Percentiles rank a stretch among this genome's conserved stretches.
phyloP scores from a whole-genome alignment of 148 eudicot genomes.

The Amaranthus hypochondriacus region DNA sequence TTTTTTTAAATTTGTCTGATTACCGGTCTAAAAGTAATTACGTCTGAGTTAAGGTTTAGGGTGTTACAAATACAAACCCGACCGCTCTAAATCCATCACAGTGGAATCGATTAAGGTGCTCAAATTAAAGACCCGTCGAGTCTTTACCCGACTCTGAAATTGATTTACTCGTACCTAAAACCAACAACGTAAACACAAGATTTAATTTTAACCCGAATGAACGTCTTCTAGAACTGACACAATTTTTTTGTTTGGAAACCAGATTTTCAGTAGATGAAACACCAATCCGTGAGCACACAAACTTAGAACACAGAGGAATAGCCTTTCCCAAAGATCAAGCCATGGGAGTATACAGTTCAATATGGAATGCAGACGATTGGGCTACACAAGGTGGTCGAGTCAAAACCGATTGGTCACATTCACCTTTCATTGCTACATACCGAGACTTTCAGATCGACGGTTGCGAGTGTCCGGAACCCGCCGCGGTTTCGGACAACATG shows the following conservation, averaged over 20 bases:
- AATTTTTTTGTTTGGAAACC: not conserved
- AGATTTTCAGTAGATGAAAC: constrained; percentile 79
- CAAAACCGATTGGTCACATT: constrained; percentile 77
- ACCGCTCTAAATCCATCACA: too few relatives aligned
- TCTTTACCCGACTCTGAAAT: too few relatives aligned
- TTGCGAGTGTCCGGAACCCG: constrained; percentile 53
- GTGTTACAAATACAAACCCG: too few relatives aligned
- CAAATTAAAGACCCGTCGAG: too few relatives aligned
- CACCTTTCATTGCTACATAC: constrained; percentile 73
- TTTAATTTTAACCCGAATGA: too few relatives aligned
- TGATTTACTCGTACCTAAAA: too few relatives aligned
- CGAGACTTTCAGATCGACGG: constrained; percentile 61
- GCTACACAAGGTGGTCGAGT: constrained; percentile 84
- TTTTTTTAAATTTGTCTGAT: too few relatives aligned
- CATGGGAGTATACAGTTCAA: constrained; percentile 86
- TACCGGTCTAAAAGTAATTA: too few relatives aligned
- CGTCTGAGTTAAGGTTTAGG: too few relatives aligned
- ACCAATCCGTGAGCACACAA: constrained; percentile 64
- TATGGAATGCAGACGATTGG: constrained; percentile 95
- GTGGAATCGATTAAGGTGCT: too few relatives aligned
- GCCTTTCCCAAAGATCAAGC: constrained; percentile 77
- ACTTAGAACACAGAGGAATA: constrained; percentile 69
- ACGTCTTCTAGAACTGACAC: too few relatives aligned
- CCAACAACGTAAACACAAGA: too few relatives aligned
- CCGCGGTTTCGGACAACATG: constrained; percentile 35